phyloP scores from a whole-genome alignment of 495 filamentous ascomycete species.

The Lichina pygmaea region DNA sequence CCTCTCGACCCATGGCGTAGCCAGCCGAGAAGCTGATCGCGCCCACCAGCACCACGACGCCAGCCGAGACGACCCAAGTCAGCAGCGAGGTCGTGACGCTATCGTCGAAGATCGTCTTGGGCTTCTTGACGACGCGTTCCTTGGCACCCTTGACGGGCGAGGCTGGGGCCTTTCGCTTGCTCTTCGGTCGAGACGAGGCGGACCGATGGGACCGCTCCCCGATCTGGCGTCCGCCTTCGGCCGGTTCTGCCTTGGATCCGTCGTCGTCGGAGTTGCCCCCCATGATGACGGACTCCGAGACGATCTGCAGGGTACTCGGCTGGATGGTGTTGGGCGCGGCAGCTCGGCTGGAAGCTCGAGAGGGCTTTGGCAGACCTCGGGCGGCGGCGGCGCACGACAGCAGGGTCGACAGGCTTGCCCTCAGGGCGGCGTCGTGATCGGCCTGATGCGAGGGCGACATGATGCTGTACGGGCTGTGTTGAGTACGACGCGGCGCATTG shows the following conservation, averaged over 20 bases:
- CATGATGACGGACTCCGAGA: constrained; percentile 51
- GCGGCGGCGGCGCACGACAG: constrained; percentile 79
- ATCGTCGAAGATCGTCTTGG: background rate
- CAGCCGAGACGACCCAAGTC: constrained; percentile 78
- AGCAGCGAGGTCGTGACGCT: constrained; percentile 26
- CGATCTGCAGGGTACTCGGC: constrained; percentile 32
- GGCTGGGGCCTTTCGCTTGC: constrained; percentile 9
- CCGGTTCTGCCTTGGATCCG: background rate
- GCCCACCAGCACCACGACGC: constrained; percentile 72
- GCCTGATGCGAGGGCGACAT: constrained; percentile 54
- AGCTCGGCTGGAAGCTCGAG: constrained; percentile 5
- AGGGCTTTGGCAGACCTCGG: constrained; percentile 44
- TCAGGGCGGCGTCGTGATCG: constrained; percentile 79
- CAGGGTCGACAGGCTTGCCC: constrained; percentile 81
- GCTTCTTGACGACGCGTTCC: constrained; percentile 7
- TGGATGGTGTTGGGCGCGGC: constrained; percentile 11
- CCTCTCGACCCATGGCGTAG: constrained; percentile 66
- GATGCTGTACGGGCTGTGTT: constrained; percentile 26
- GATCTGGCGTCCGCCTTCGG: constrained; percentile 1
- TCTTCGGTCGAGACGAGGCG: background rate
- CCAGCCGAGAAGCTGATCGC: constrained; percentile 86
- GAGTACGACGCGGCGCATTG: constrained; percentile 15
- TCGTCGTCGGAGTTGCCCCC: constrained; percentile 12
- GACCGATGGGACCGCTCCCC: background rate
- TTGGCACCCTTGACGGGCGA: constrained; percentile 4